These are phyloP conservation scores for Chlamydomonas incerta DNA, from an alignment of 139 green algal species.

Conservation along the genomic window DNA sequence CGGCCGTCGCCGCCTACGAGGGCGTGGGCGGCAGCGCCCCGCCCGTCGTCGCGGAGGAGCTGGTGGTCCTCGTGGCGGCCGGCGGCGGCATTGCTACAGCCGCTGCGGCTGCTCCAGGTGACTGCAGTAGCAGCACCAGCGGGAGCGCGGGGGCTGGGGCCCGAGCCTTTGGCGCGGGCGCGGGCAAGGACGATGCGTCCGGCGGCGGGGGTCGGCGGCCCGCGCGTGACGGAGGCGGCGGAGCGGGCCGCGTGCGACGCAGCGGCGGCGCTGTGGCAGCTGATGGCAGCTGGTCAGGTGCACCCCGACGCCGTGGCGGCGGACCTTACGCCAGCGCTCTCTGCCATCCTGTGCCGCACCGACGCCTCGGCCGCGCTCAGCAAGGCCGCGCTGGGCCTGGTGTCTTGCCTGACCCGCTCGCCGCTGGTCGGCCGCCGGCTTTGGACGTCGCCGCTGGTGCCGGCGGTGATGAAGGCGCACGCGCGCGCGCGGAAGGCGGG, in stretches of 20 bases:
- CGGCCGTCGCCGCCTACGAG: constrained; percentile 11
- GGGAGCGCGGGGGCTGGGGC: not conserved
- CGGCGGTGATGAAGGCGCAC: constrained; percentile 2
- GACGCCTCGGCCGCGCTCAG: not conserved
- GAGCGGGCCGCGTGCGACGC: not conserved
- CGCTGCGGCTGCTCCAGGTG: too few species aligned
- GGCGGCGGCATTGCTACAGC: not conserved
- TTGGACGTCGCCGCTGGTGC: constrained; percentile 15
- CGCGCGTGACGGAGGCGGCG: not conserved
- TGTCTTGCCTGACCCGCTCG: constrained; percentile 20
- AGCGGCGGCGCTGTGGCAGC: constrained; percentile 30
- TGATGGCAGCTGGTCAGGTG: constrained; percentile 17
- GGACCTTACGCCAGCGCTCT: not conserved
- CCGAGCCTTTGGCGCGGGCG: not conserved
- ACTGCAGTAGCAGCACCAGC: not conserved
- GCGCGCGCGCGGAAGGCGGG: not conserved
- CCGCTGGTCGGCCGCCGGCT: not conserved
- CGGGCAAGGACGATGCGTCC: not conserved
- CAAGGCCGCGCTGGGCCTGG: not conserved
- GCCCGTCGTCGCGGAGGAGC: not conserved
- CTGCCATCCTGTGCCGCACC: not conserved
- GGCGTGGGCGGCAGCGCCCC: not conserved
- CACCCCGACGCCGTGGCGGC: not conserved
- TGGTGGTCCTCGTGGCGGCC: not conserved
- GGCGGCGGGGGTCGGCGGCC: not conserved